Evolutionary conservation across 2,329 filamentous ascomycete genomes (phyloP).

Genomic region (Cytospora schulzeri): DNA sequence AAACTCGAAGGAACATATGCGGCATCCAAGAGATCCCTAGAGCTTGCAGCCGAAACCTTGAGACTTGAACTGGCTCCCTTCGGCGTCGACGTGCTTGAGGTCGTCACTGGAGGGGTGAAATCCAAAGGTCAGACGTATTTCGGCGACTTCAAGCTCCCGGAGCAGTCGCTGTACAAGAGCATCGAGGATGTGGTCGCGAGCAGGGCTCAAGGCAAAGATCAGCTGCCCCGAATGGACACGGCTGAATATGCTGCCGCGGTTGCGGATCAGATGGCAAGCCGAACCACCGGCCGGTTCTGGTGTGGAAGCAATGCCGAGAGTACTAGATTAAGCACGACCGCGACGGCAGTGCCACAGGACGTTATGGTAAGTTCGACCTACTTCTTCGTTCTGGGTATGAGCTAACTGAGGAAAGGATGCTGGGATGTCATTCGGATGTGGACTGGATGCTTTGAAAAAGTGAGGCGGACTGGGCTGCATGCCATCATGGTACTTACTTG

Average conservation of each 20-base stretch:
- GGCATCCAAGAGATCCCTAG: constrained; percentile 35
- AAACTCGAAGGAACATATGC: constrained; percentile 31
- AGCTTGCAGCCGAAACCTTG: constrained; percentile 28
- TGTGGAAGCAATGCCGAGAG: constrained; percentile 29
- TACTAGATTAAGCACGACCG: constrained; percentile 31
- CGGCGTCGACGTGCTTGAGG: too few species aligned
- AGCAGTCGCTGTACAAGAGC: constrained; percentile 32
- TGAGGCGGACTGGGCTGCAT: constrained; percentile 1
- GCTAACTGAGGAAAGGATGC: constrained; percentile 6
- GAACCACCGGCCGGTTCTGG: constrained; percentile 32
- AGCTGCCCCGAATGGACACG: constrained; percentile 31
- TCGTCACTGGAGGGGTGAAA: too few species aligned
- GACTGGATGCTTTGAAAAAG: constrained; percentile 30
- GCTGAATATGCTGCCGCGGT: constrained; percentile 32
- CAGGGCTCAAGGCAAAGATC: constrained; percentile 32
- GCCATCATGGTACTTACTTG: not conserved
- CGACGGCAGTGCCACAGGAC: constrained; percentile 30
- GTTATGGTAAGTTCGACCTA: not conserved
- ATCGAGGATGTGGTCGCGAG: constrained; percentile 30
- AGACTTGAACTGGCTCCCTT: too few species aligned
- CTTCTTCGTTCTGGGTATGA: not conserved
- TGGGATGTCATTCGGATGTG: constrained; percentile 31
- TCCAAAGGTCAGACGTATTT: constrained; percentile 28
- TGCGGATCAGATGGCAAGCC: constrained; percentile 28
- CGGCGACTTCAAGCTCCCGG: constrained; percentile 32